These are phyloP conservation scores for Wickerhamomyces sp. DNA, from an alignment of 1,139 yeast species.

Conservation along the genomic window DNA sequence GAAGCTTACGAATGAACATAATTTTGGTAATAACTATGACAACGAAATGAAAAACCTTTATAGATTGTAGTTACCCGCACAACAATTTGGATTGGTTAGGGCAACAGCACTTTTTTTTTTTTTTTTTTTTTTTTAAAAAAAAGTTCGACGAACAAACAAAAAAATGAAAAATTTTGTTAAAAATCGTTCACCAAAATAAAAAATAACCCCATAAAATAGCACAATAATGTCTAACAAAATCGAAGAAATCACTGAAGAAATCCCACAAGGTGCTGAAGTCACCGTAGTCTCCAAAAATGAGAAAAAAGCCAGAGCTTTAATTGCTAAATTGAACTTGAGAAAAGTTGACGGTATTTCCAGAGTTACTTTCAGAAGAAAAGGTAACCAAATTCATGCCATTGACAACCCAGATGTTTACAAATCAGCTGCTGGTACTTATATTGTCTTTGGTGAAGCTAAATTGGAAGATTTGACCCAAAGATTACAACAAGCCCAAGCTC, in stretches of 20 bases:
- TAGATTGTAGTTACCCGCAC: background rate
- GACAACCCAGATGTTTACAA: conserved; percentile 94
- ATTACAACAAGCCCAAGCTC: conserved; percentile 70
- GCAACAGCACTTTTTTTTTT: background rate
- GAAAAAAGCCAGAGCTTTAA: conserved; percentile 91
- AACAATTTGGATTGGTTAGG: background rate
- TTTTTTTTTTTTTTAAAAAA: too few species aligned
- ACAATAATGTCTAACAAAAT: conserved; percentile 40
- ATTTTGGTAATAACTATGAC: background rate
- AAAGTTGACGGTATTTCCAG: conserved; percentile 90
- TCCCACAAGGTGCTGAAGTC: conserved; percentile 88
- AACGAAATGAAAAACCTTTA: background rate
- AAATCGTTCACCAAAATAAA: too few species aligned
- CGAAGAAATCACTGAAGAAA: conserved; percentile 39
- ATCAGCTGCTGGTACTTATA: conserved; percentile 90
- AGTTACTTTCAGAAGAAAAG: conserved; percentile 94
- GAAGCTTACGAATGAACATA: conserved; percentile 13
- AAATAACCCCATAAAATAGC: too few species aligned
- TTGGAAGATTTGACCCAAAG: conserved; percentile 86
- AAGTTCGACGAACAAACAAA: too few species aligned
- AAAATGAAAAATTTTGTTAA: background rate
- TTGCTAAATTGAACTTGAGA: conserved; percentile 87
- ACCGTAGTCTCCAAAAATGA: conserved; percentile 84
- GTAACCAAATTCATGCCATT: conserved; percentile 89
- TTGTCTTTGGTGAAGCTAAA: conserved; percentile 97